Evolutionary conservation across 2,329 filamentous ascomycete genomes (phyloP), one percentile per base, ranked within the genome.

Genomic region (Aspergillus thermomutatus): DNA sequence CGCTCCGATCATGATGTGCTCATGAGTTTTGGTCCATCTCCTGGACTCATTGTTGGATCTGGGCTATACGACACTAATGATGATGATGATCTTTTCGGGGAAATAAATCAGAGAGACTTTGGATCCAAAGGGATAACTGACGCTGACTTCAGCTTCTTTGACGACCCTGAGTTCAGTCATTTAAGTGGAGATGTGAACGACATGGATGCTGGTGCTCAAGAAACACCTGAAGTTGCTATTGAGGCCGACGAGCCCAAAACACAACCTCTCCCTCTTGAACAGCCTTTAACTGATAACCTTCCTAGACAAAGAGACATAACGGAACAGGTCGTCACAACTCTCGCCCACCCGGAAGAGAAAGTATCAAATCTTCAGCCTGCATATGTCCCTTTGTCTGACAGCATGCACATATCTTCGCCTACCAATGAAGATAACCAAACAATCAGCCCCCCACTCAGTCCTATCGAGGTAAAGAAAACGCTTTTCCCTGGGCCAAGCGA

Each of bases 131-230:
- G 77, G n/a, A 79, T 85, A 23, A 84, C 80, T 2, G 84, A 87
- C 64, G 83, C 80, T 3, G 84, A 87, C 64, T 87, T 87, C 68
- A 85, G 80, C 66, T 87, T 87, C 67, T 87, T 87, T 63, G 84
- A 87, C 65, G 80, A 82, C 31, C 80, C 80, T 49, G 76, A 70
- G 45, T 72, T 73, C 49, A 68, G 67, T 9, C 57, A 58, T 7
- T 64, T 69, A 52, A 64, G 57, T 47, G 56, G 57, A 47, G 61
- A 55, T 23, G 52, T 59, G 21, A 46, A 52, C n/a, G 21, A 37
- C 17, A 46, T 46, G 23, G 23, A 51, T 9, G 59, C 60, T n/a
- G 55, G 62, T 49, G 27, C 40, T 6, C 55, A 61, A 40, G 62
- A 62, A 27, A 52, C 55, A 14, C 50, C 59, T 43, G 55, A 64